Conservation (phyloP, 305 asterid species). For the Fraxinus sp. region DNA sequence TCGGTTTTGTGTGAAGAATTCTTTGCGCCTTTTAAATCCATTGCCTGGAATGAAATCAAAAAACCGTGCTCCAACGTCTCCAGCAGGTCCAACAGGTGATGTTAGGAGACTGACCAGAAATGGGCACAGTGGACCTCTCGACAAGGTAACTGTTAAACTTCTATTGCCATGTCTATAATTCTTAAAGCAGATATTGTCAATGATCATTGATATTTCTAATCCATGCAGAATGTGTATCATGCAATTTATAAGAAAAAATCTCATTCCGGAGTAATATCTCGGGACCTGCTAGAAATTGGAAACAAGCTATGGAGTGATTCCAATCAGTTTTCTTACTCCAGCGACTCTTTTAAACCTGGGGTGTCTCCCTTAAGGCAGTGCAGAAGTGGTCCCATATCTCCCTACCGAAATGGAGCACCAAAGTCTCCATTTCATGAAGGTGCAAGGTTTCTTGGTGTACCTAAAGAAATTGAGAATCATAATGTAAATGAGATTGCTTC, state of each 20-base stretch:
- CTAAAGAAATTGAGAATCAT: constrained; percentile 47
- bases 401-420: constrained; percentile 74
- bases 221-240: constrained; percentile 57
- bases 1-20: constrained; percentile 72
- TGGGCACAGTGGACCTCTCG: constrained; percentile 85
- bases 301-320: constrained; percentile 36
- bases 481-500: constrained; percentile 18
- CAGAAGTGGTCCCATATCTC: constrained; percentile 77
- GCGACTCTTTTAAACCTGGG: constrained; percentile 38
- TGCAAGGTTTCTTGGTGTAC: constrained; percentile 67
- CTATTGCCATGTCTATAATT: background rate
- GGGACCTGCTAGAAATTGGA: constrained; percentile 46
- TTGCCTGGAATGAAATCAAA: constrained; percentile 51
- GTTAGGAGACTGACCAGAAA: constrained; percentile 57
- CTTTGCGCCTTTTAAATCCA: constrained; percentile 70
- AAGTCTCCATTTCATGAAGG: constrained; percentile 85
- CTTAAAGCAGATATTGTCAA: background rate
- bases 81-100: constrained; percentile 29
- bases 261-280: constrained; percentile 69
- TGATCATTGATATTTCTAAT: constrained; percentile 1
- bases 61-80: constrained; percentile 48
- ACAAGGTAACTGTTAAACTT: constrained; percentile 50
- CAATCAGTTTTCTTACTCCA: constrained; percentile 31
- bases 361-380: constrained; percentile 61
- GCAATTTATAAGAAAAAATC: constrained; percentile 54